Evolutionary conservation across 164 flowering plant species (phyloP).

Genomic region (Buxus sempervirens): DNA sequence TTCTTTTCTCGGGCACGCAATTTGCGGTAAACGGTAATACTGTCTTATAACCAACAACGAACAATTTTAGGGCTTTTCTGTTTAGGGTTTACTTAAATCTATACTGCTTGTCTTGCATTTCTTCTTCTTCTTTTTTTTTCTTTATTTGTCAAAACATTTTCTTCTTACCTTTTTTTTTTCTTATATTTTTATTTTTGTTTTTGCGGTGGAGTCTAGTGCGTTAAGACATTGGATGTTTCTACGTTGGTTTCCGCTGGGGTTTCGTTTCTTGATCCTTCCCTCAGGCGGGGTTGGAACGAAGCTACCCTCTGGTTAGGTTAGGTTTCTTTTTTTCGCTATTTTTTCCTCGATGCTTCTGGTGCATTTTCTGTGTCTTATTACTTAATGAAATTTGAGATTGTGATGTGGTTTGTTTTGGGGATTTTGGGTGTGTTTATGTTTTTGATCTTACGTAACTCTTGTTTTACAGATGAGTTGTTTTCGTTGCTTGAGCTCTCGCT

Average conservation of each 20-base stretch:
- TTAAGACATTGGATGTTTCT: neutral
- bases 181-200: neutral
- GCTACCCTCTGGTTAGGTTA: neutral
- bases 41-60: too few species aligned
- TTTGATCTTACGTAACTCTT: neutral
- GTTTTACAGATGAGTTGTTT: constrained; percentile 42
- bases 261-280: neutral
- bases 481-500: constrained; percentile 29
- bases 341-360: neutral
- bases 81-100: neutral
- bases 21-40: too few species aligned
- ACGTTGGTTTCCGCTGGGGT: neutral
- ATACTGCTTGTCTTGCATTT: neutral
- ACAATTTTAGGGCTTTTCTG: neutral
- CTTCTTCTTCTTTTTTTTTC: neutral
- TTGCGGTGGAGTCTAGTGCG: neutral
- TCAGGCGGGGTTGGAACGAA: neutral
- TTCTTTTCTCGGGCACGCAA: too few species aligned
- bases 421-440: neutral
- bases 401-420: neutral
- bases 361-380: neutral
- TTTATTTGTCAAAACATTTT: neutral
- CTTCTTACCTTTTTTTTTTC: neutral
- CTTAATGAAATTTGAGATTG: neutral
- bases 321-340: neutral